Conservation (phyloP, 192 early-diverging fungal genomes). For the Ambispora gerdemannii region DNA sequence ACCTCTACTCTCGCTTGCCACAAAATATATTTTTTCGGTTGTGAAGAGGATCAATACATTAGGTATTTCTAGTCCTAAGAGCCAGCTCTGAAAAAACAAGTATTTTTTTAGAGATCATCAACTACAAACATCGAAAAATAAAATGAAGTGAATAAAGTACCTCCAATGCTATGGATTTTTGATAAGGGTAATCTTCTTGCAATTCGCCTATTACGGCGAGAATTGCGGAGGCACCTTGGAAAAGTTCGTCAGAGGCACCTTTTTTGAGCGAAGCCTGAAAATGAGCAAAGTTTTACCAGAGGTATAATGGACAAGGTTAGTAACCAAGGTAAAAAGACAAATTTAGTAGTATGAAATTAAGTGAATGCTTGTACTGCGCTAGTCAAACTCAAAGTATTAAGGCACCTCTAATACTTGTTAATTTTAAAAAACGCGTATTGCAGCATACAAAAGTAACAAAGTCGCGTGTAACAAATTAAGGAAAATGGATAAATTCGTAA, state of each 20-base stretch:
- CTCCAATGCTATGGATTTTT: constrained; percentile 67
- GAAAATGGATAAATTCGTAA: constrained; percentile 6
- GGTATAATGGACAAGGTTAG: no score
- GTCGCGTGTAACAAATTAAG: background rate
- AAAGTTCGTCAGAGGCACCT: constrained; percentile 42
- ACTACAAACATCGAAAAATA: no score
- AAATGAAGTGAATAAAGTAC: constrained; percentile 37
- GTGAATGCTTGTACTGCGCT: background rate
- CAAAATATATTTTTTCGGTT: constrained; percentile 68
- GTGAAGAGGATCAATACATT: constrained; percentile 82
- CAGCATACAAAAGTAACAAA: background rate
- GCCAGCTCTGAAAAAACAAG: constrained; percentile 68
- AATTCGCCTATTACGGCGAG: constrained; percentile 61
- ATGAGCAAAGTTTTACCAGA: background rate
- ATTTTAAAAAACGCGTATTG: constrained; percentile 12
- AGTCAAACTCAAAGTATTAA: background rate
- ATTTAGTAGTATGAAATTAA: background rate
- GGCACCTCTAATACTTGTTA: background rate
- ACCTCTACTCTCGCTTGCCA: constrained; percentile 83
- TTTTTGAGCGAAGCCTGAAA: constrained; percentile 14
- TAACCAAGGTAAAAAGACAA: background rate
- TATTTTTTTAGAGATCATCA: background rate
- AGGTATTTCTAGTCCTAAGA: constrained; percentile 88
- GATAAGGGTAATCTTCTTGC: constrained; percentile 68
- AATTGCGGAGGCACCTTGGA: constrained; percentile 57